These are phyloP conservation scores for Mycena vulgaris DNA, from an alignment of 768 basidiomycete genomes.

Conservation along the genomic window DNA sequence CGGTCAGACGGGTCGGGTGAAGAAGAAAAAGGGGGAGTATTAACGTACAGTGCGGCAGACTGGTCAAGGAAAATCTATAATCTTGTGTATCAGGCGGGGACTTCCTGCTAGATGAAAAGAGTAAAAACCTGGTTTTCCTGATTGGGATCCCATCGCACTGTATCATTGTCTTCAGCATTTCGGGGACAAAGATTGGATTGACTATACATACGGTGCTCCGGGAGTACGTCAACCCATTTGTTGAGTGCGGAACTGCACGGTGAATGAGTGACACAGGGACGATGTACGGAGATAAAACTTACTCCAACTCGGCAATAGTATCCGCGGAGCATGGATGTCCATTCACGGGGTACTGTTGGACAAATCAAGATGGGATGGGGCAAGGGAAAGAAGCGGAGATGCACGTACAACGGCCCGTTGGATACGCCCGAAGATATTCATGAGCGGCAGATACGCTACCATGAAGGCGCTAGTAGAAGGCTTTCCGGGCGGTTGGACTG, in stretches of 20 bases:
- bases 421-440: constrained; percentile 23
- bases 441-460: constrained; percentile 1
- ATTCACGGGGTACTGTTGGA: constrained; percentile 22
- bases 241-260: constrained; percentile 26
- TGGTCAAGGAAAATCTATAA: constrained; percentile 32
- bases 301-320: constrained; percentile 22
- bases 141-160: constrained; percentile 35
- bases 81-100: too few species aligned
- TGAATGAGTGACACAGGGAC: background rate
- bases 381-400: background rate
- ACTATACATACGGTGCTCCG: constrained; percentile 19
- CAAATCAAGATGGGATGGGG: background rate
- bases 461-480: constrained; percentile 19
- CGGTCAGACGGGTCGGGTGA: background rate
- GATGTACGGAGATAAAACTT: background rate
- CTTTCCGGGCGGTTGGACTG: background rate
- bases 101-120: too few species aligned
- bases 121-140: constrained; percentile 18
- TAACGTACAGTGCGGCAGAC: constrained; percentile 28
- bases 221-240: constrained; percentile 22
- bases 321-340: background rate
- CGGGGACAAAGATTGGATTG: background rate
- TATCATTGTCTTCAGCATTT: background rate
- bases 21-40: background rate
- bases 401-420: constrained; percentile 15